These are phyloP conservation scores for Galerina marginata DNA, from an alignment of 768 basidiomycete genomes.

Conservation along the genomic window DNA sequence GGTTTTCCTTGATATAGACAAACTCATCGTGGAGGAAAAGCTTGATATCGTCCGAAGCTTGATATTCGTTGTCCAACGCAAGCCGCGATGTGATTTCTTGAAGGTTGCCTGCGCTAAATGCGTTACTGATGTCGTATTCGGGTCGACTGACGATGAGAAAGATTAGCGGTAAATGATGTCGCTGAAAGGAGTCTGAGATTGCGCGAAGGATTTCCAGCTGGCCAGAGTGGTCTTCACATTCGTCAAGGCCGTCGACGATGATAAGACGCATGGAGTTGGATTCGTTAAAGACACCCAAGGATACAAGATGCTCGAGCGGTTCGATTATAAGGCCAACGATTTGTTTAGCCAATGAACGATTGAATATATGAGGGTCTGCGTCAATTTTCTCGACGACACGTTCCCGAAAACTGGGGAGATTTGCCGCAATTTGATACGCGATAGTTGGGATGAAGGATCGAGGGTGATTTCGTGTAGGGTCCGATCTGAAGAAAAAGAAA, in stretches of 20 bases:
- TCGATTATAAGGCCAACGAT: conserved; percentile 18
- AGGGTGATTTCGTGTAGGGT: conserved; percentile 26
- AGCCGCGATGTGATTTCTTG: neutral
- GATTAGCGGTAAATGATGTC: neutral
- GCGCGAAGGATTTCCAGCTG: conserved; percentile 1
- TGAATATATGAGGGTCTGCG: conserved; percentile 22
- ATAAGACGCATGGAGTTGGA: neutral
- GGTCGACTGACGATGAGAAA: conserved; percentile 19
- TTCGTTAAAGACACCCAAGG: conserved; percentile 23
- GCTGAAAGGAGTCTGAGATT: neutral
- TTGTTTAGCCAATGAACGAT: conserved; percentile 18
- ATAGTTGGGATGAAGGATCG: conserved; percentile 35
- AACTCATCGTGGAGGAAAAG: conserved; percentile 2
- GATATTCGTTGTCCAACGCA: neutral
- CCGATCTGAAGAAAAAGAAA: conserved; percentile 41
- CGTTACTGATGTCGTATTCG: conserved; percentile 4
- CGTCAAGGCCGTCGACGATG: conserved; percentile 28
- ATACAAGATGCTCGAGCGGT: conserved; percentile 14
- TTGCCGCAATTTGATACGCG: conserved; percentile 31
- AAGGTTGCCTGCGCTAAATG: conserved; percentile 9
- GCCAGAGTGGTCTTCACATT: conserved; percentile 16
- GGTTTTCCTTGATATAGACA: conserved; percentile 3
- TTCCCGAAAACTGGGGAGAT: conserved; percentile 1
- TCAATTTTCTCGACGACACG: conserved; percentile 15
- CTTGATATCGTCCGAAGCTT: conserved; percentile 7